These are phyloP conservation scores for Aphanomyces stellatus DNA, from an alignment of 352 stramenopile genomes.

Conservation along the genomic window DNA sequence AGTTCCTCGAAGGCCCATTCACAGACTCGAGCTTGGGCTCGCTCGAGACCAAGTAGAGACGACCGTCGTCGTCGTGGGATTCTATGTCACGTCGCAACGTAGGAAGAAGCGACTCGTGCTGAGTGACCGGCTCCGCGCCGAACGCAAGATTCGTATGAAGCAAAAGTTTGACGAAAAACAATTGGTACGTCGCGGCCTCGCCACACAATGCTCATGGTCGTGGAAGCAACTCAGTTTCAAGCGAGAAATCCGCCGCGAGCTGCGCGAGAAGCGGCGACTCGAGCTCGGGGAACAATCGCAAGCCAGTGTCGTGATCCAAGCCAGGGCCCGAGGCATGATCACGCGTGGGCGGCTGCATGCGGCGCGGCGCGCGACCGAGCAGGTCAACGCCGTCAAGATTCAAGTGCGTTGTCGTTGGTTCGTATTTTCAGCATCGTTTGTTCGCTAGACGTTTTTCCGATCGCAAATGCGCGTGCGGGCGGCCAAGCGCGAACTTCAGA, in stretches of 20 bases:
- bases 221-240: slow-evolving; percentile 20
- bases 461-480: slow-evolving; percentile 12
- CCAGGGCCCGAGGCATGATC: not conserved
- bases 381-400: not conserved
- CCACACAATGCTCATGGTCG: not conserved
- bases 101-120: slow-evolving; percentile 18
- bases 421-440: not conserved
- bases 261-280: slow-evolving; percentile 12
- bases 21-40: slow-evolving; percentile 19
- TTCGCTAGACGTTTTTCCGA: slow-evolving; percentile 1
- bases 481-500: slow-evolving; percentile 2
- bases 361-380: not conserved
- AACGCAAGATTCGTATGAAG: slow-evolving; percentile 16
- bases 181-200: not conserved
- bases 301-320: slow-evolving; percentile 3
- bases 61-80: not conserved
- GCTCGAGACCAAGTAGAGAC: slow-evolving; percentile 13
- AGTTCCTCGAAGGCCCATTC: slow-evolving; percentile 13
- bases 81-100: not conserved
- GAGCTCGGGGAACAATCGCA: not conserved
- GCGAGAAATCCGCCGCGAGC: slow-evolving; percentile 13
- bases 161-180: slow-evolving; percentile 19
- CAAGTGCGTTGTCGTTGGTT: not conserved
- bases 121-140: slow-evolving; percentile 3
- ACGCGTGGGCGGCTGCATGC: not conserved